These are phyloP conservation scores for Euphorbia celastroides DNA, from an alignment of 441 rosid species.

Conservation along the genomic window DNA sequence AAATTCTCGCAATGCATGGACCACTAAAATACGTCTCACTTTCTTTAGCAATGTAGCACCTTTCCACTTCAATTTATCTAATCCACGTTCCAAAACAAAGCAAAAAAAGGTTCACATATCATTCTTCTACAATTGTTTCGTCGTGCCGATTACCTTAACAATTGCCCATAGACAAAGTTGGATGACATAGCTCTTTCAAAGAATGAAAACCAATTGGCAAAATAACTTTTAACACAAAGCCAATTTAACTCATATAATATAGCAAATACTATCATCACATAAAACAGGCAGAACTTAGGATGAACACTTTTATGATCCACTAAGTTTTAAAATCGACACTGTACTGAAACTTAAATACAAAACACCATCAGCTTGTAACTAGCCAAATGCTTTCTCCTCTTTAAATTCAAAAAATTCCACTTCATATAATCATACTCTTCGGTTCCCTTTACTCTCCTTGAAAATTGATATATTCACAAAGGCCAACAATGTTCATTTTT, in stretches of 20 bases:
- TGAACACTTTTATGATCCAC: not conserved
- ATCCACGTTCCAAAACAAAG: not conserved
- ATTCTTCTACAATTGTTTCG: not conserved
- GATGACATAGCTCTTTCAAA: conserved; percentile 3
- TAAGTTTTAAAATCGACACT: not conserved
- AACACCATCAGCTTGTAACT: not conserved
- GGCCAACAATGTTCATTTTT: not conserved
- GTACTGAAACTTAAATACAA: not conserved
- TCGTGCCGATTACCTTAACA: conserved; percentile 4
- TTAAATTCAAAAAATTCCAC: not conserved
- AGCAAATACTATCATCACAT: not conserved
- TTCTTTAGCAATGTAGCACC: not conserved
- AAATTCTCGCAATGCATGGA: not conserved
- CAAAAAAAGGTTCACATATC: not conserved
- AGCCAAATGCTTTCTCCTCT: not conserved
- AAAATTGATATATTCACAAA: not conserved
- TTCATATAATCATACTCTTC: not conserved
- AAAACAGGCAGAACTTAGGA: not conserved
- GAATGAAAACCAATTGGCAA: not conserved
- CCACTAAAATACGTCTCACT: conserved; percentile 6
- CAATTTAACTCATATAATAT: not conserved
- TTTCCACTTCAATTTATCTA: not conserved
- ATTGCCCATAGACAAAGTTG: not conserved
- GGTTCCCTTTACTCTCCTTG: not conserved
- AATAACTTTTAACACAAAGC: not conserved